Evolutionary conservation across 805 yeast genomes (phyloP), one percentile per base, ranked within the genome.

Genomic region (Maudiozyma barnettii): DNA sequence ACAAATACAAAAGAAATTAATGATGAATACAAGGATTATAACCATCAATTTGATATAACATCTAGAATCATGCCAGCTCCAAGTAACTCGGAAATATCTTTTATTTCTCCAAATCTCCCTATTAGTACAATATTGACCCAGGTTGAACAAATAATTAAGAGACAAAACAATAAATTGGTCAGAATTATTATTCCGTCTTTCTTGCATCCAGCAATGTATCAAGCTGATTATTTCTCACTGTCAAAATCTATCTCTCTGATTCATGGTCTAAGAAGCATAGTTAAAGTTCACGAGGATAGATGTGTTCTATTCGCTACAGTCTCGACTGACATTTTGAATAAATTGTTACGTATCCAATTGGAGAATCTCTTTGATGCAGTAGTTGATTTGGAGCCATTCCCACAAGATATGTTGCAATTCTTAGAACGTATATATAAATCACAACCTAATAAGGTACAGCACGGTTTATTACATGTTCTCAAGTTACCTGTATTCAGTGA

Each of bases 401-500:
- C 81, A 51, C 88, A 86, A 49, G 84, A 77, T 44, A 76, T 84
- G 76, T 63, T 76, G 43, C 78, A 76, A 48, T 70, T 81, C 46
- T 70, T 85, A 54, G 93, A 84, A 55, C 74, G 72, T 47, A 82
- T 84, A 0, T 83, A 83, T 63, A 79, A 78, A 55, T 54, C 66
- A 0, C 69, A 65, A 44, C 91, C 93, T 6, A 69, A 79, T 16
- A 84, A 82, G 59, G 75, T 84, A 23, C 89, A 82, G 54, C 97
- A 90, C 58, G 99, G 98, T 0, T 74, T 89, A 45, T 75, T 91
- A 39, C 85, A 91, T 59, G 70, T 93, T 2, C 63, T 75, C 47
- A 85, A 86, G 56, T 58, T 90, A 8, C 93, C 96, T 0, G 71
- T 77, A 1, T 66, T 87, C 33, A 78, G 87, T 47, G 68, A 64